phyloP scores from a whole-genome alignment of 2,329 filamentous ascomycete species.

The Fusarium nelsonii region DNA sequence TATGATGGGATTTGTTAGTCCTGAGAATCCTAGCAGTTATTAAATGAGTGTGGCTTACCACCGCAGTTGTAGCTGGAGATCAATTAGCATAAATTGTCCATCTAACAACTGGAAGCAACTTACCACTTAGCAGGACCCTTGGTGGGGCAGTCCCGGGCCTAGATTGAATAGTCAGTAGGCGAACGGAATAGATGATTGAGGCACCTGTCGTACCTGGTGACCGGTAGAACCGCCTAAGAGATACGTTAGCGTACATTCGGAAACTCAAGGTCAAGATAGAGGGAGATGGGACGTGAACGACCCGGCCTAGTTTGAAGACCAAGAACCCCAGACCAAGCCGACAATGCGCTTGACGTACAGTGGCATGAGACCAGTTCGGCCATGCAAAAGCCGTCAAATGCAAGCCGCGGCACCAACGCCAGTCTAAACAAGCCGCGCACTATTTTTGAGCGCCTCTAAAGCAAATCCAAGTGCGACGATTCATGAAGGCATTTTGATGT shows the following conservation, averaged over 20 bases:
- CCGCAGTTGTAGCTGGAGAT: constrained; percentile 80
- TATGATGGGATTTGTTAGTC: constrained; percentile 50
- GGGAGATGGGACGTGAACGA: neutral
- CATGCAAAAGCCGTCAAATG: constrained; percentile 1
- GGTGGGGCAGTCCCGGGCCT: constrained; percentile 89
- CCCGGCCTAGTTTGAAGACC: neutral
- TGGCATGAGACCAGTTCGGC: constrained; percentile 12
- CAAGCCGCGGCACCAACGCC: neutral
- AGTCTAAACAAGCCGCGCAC: neutral
- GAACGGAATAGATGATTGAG: neutral
- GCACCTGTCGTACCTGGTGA: constrained; percentile 73
- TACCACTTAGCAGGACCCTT: constrained; percentile 86
- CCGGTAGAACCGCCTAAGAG: constrained; percentile 75
- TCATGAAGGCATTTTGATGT: neutral
- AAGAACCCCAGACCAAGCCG: constrained; percentile 10
- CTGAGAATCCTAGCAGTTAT: constrained; percentile 5
- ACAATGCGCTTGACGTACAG: neutral
- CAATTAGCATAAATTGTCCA: constrained; percentile 4
- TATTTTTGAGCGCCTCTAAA: neutral
- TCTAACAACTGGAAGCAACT: constrained; percentile 49
- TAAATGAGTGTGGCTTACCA: constrained; percentile 62
- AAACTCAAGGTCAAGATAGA: neutral
- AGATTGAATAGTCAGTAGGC: constrained; percentile 29
- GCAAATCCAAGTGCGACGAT: neutral
- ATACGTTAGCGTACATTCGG: constrained; percentile 39